A percentile compares a stretch with the other conserved stretches of the same genome.
Conservation (phyloP, 2,329 filamentous ascomycete genomes). For the Fusarium lyarnte region DNA sequence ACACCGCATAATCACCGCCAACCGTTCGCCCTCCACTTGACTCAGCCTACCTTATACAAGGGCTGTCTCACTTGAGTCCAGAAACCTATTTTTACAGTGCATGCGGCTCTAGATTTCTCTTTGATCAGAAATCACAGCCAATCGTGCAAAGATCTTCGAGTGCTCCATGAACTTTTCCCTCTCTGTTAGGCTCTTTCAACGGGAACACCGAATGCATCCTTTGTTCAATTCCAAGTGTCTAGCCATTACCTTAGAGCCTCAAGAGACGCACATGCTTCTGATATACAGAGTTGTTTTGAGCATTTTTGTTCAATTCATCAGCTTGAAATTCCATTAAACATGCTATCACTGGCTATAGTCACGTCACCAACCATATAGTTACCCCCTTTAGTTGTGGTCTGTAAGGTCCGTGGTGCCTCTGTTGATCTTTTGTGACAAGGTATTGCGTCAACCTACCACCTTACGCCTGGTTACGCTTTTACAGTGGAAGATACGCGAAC, state of each 20-base stretch:
- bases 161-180: slow-evolving; percentile 1
- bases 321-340: not conserved
- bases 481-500: not conserved
- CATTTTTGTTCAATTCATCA: not conserved
- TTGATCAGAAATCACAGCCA: not conserved
- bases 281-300: not conserved
- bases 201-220: slow-evolving; percentile 4
- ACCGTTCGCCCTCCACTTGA: slow-evolving; percentile 14
- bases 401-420: not conserved
- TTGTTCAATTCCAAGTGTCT: not conserved
- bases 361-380: not conserved
- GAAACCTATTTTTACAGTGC: not conserved
- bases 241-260: not conserved
- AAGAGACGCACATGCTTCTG: not conserved
- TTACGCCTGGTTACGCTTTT: not conserved
- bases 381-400: not conserved
- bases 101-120: slow-evolving; percentile 1
- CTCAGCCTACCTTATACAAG: slow-evolving; percentile 10
- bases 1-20: slow-evolving; percentile 17
- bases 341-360: not conserved
- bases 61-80: slow-evolving; percentile 8
- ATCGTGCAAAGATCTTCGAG: not conserved
- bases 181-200: not conserved
- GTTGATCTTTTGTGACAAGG: not conserved
- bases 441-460: not conserved